Conservation (phyloP, 1,139 yeast species). For the Schwanniomyces etchellsii region DNA sequence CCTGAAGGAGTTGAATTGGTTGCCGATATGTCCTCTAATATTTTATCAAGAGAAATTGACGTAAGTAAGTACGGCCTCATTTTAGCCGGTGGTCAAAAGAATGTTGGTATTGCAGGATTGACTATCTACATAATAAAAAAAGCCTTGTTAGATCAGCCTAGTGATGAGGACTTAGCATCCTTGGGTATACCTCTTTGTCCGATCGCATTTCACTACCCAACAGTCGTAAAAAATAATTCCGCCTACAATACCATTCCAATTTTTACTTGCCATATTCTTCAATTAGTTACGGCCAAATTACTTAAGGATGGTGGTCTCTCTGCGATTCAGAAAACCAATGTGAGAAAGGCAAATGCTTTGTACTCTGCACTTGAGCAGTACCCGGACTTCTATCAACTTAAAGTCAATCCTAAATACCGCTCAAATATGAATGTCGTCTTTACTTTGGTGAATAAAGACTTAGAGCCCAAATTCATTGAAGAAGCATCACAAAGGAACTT, state of each 20-base stretch:
- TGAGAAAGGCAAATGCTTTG: slow-evolving; percentile 52
- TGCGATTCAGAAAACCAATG: slow-evolving; percentile 52
- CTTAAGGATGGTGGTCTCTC: slow-evolving; percentile 53
- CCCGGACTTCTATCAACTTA: slow-evolving; percentile 59
- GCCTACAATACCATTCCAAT: slow-evolving; percentile 95
- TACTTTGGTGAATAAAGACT: slow-evolving; percentile 56
- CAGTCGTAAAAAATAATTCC: slow-evolving; percentile 82
- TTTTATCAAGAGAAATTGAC: slow-evolving; percentile 75
- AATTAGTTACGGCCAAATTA: slow-evolving; percentile 66
- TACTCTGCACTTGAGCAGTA: slow-evolving; percentile 62
- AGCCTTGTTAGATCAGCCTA: slow-evolving; percentile 60
- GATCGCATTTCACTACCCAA: slow-evolving; percentile 82
- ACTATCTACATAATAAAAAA: slow-evolving; percentile 88
- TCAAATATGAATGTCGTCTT: slow-evolving; percentile 93
- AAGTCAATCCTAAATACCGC: slow-evolving; percentile 57
- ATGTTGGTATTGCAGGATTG: slow-evolving; percentile 93
- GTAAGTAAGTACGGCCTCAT: slow-evolving; percentile 81
- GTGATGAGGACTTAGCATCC: slow-evolving; percentile 54
- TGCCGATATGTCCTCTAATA: slow-evolving; percentile 92
- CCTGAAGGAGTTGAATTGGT: slow-evolving; percentile 74
- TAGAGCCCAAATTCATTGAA: slow-evolving; percentile 63
- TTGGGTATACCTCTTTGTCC: slow-evolving; percentile 74
- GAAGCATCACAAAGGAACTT: slow-evolving; percentile 47
- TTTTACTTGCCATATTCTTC: slow-evolving; percentile 80
- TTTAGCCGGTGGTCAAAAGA: slow-evolving; percentile 96